Percentiles rank a stretch among this genome's conserved stretches.
Conservation (phyloP, 169 alveolate species). For the Plasmodium knowlesi region DNA sequence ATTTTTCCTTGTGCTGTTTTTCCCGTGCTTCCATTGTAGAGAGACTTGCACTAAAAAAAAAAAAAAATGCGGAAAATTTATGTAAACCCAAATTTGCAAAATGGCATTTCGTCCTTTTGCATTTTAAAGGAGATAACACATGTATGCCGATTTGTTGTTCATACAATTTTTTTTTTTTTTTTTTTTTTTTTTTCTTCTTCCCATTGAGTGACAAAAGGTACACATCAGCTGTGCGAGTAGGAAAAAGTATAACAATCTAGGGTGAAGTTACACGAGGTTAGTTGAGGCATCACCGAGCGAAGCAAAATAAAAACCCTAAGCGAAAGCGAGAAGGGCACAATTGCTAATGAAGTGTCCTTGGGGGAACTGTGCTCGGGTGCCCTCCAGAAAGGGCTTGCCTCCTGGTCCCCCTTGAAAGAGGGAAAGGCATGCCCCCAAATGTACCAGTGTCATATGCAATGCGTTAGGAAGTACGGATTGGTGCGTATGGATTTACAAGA, state of each 20-base stretch:
- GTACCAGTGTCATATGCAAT: neutral
- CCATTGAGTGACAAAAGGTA: neutral
- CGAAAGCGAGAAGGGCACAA: neutral
- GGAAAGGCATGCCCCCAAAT: neutral
- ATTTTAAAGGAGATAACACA: neutral
- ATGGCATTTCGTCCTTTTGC: neutral
- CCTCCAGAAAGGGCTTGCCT: neutral
- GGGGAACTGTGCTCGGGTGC: neutral
- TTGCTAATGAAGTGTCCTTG: neutral
- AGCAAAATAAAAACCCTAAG: too few relatives aligned
- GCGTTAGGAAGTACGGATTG: neutral
- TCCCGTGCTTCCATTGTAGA: neutral
- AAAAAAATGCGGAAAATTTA: neutral
- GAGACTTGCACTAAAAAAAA: neutral
- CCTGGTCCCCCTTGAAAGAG: neutral
- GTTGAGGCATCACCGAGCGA: neutral
- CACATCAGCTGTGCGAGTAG: neutral
- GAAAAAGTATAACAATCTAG: neutral
- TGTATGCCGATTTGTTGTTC: neutral
- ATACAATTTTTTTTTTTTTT: neutral
- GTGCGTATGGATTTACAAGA: neutral
- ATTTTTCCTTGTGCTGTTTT: neutral
- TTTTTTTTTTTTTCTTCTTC: neutral
- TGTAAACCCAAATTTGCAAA: neutral
- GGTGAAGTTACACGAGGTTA: neutral